Evolutionary conservation across 2,329 filamentous ascomycete species (phyloP), one percentile per base, ranked within the genome.

Genomic region (Microascus cirrosus): DNA sequence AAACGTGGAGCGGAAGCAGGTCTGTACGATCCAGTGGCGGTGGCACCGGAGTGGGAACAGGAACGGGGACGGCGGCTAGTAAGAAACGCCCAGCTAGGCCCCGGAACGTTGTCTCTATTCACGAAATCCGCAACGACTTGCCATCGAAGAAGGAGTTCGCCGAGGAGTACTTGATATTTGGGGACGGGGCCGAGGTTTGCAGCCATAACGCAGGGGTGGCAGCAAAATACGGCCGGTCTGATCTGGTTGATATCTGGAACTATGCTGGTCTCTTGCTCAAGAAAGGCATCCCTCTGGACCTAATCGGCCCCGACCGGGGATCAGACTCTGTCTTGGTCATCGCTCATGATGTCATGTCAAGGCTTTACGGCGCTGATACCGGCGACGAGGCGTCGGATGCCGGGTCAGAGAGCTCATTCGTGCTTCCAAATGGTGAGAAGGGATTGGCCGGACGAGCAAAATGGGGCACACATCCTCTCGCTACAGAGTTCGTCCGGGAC

Each of bases 211-310:
- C 91, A 10, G 73, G 74, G 1, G 84, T 95, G 53, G 92, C 93
- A 10, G 79, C 84, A 63, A 85, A 83, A 61, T 79, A 87, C 63
- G 89, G 86, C 4, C 81, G 83, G 61, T 69, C 77, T 15, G 89
- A 96, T 62, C 72, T 95, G 34, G 86, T 87, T 28, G 83, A 90
- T 63, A 82, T 95, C 7, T 99, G 94, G 94, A 83, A 82, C 54
- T 86, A 96, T 62, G 77, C 90, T 58, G 86, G 83, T 20, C 75
- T 96, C 59, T 77, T 97, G 6, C 74, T 97, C 53, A 84, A 85
- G 62, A 87, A 89, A 63, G 84, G 90, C 52, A 85, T 92, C 32
- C 88, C 87, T 1, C 74, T 93, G 3, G 80, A 87, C 63, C 73
- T 89, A 28, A 71, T 87, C 51, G 74, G 77, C 3, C 77, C 80